Evolutionary conservation across 345 rosid species (phyloP), one percentile per base, ranked within the genome.

Genomic region (Eutrema yunnanense): DNA sequence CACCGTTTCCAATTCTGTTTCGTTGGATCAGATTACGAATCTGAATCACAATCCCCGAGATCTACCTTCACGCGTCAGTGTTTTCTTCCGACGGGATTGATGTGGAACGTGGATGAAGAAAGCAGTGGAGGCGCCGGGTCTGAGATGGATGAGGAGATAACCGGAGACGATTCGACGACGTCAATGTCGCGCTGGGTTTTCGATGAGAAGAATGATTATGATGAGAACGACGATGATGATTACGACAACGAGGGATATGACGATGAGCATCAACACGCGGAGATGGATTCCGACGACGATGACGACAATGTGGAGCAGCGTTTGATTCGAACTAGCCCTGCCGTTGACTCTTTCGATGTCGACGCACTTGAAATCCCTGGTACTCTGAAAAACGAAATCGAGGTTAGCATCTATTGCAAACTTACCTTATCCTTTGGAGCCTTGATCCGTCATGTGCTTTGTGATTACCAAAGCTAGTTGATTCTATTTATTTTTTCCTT

Each of bases 301-400:
- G 81, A 78, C 1, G 96, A 82, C 71, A 83, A 79, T 79, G 86
- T 76, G 8, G 96, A 86, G 81, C 96, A 88, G 71, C 86, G 90
- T 65, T 78, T 95, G 89, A 87, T 95, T 81, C 96, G 99, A 7
- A 95, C 98, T 8, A 94, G 90, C 5, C 99, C 96, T 14, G 92
- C 83, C 74, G 79, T 95, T 56, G 99, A 95, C 79, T 92, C 97
- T 14, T 95, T 95, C 67, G 98, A 95, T 73, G 98, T 88, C 2
- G 99, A 95, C 68, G 99, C 99, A 13, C 86, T 92, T 36, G 99
- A 95, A 70, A 85, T 95, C 67, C 98, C 93, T 8, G 90, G 98
- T 33, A 86, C 90, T 29, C 90, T 81, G 3, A 84, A 90, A 62
- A 84, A 80, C 69, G 94, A 95, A 22, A 80, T 84, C 67, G 96